Conservation (phyloP, 2,329 filamentous ascomycete species). For the Ceratocystis variospora region DNA sequence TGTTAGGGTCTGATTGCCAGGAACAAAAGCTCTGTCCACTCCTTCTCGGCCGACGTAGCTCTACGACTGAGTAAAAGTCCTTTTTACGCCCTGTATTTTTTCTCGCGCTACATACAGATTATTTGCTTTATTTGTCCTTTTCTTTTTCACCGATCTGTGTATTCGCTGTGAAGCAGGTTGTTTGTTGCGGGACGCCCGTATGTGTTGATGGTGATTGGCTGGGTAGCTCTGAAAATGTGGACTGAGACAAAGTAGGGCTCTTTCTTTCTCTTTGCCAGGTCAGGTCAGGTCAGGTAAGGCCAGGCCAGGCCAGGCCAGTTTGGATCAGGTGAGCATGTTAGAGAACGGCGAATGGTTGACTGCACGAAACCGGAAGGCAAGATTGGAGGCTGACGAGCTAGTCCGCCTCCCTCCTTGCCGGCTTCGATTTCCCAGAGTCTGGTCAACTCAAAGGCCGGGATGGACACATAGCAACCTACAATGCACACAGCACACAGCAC, state of each 20-base stretch:
- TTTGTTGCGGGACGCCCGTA: too few relatives aligned
- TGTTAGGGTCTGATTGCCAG: background rate
- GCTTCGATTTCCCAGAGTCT: too few relatives aligned
- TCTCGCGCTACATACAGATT: background rate
- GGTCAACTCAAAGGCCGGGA: background rate
- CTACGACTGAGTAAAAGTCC: background rate
- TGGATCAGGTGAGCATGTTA: too few relatives aligned
- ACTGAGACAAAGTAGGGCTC: background rate
- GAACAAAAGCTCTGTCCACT: background rate
- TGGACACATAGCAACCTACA: background rate
- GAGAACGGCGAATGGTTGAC: too few relatives aligned
- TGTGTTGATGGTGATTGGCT: background rate
- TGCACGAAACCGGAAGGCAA: too few relatives aligned
- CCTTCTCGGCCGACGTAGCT: constrained; percentile 5
- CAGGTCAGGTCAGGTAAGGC: too few relatives aligned
- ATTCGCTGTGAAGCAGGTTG: too few relatives aligned
- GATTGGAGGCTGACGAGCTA: too few relatives aligned
- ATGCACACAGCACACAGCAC: background rate
- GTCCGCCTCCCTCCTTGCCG: too few relatives aligned
- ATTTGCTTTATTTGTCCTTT: too few relatives aligned
- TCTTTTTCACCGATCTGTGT: too few relatives aligned
- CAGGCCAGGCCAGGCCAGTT: background rate
- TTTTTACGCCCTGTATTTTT: background rate
- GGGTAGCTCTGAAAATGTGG: background rate
- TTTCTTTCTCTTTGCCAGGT: background rate